phyloP scores from a whole-genome alignment of 2,329 filamentous ascomycete species.

The Lasiodiplodia sp. region DNA sequence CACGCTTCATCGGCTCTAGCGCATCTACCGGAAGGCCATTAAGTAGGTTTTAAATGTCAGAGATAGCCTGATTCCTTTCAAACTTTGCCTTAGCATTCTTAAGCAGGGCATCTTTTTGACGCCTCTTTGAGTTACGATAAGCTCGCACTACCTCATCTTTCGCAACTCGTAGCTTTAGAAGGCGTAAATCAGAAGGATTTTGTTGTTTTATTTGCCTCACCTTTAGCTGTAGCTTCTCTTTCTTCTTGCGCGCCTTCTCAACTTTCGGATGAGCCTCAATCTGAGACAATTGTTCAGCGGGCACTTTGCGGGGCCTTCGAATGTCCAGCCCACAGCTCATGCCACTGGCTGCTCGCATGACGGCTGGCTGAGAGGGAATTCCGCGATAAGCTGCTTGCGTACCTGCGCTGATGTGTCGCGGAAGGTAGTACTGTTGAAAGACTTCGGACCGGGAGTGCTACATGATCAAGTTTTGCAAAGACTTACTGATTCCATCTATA shows the following conservation, averaged over 20 bases:
- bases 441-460: constrained; percentile 15
- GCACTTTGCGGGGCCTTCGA: not conserved
- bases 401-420: constrained; percentile 11
- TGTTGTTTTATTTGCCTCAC: not conserved
- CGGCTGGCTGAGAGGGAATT: not conserved
- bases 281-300: not conserved
- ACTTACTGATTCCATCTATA: constrained; percentile 8
- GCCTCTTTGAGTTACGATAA: not conserved
- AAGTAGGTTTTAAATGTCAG: not conserved
- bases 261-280: not conserved
- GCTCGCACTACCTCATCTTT: not conserved
- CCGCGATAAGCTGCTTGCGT: constrained; percentile 12
- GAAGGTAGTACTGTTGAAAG: constrained; percentile 13
- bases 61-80: not conserved
- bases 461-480: constrained; percentile 14
- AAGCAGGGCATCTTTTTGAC: not conserved
- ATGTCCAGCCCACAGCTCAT: constrained; percentile 3
- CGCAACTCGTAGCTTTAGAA: not conserved
- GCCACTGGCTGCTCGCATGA: constrained; percentile 14
- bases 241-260: not conserved
- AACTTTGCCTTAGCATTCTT: not conserved
- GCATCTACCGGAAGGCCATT: not conserved
- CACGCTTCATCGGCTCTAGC: not conserved
- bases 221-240: not conserved
- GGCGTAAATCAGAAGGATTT: not conserved